Evolutionary conservation across 257 asterid genomes (phyloP).

Genomic region (Forsythia suspensa): DNA sequence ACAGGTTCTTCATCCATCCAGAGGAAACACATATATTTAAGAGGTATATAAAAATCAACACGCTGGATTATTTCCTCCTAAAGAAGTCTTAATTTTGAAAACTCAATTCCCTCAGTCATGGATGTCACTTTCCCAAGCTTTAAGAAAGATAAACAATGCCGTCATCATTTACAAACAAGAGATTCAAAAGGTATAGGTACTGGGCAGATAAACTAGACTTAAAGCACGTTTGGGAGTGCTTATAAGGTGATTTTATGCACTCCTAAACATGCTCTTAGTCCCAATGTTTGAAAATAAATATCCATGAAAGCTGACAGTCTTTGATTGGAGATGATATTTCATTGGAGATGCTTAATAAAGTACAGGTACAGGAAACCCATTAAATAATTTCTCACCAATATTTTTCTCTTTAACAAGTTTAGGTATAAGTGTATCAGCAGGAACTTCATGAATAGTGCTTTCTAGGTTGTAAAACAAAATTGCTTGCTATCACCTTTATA

Average conservation of each 20-base stretch:
- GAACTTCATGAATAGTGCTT: neutral
- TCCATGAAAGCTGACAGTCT: neutral
- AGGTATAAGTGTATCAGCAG: neutral
- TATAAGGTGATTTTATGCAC: neutral
- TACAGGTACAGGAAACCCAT: neutral
- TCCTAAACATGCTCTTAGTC: neutral
- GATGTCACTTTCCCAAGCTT: neutral
- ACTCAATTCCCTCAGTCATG: neutral
- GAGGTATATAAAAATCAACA: neutral
- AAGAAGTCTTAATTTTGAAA: neutral
- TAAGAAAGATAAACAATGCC: neutral
- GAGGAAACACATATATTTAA: neutral
- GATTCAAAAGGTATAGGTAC: neutral
- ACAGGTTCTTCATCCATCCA: slow-evolving; percentile 16
- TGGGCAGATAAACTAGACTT: neutral
- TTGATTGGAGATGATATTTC: neutral
- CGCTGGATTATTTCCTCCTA: neutral
- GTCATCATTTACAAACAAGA: neutral
- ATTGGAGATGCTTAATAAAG: neutral
- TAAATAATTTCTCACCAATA: neutral
- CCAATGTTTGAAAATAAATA: neutral
- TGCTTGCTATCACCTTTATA: slow-evolving; percentile 7
- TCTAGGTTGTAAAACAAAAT: neutral
- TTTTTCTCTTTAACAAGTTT: neutral
- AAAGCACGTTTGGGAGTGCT: neutral